Conservation (phyloP, 2,329 filamentous ascomycete species). For the Fusarium citri region DNA sequence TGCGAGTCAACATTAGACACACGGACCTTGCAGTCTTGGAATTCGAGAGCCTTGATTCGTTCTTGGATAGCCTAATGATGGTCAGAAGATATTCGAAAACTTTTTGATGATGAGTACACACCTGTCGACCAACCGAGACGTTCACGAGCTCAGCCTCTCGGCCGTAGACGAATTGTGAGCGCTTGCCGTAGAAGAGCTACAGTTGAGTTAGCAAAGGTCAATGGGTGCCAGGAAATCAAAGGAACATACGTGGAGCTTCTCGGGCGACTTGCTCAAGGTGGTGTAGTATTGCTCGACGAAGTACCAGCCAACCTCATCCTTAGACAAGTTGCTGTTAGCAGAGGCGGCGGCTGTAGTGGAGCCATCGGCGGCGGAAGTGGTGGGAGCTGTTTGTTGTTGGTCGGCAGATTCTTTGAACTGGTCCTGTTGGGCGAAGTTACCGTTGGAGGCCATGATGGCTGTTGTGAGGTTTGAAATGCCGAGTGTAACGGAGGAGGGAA, state of each 20-base stretch:
- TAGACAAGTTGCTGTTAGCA: slow-evolving; percentile 67
- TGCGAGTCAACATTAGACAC: slow-evolving; percentile 98
- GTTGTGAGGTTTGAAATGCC: slow-evolving; percentile 27
- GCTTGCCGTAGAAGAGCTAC: slow-evolving; percentile 94
- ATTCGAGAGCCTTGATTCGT: slow-evolving; percentile 91
- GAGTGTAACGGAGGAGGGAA: slow-evolving; percentile 30
- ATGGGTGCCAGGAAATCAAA: not conserved
- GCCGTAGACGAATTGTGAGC: slow-evolving; percentile 93
- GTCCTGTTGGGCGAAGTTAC: slow-evolving; percentile 61
- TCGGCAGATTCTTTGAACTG: slow-evolving; percentile 55
- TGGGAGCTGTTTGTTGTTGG: slow-evolving; percentile 53
- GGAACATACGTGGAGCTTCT: slow-evolving; percentile 82
- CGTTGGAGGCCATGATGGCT: slow-evolving; percentile 67
- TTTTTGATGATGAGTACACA: slow-evolving; percentile 52
- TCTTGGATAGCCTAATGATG: slow-evolving; percentile 84
- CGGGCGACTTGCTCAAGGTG: slow-evolving; percentile 91
- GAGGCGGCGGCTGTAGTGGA: slow-evolving; percentile 47
- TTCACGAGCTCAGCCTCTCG: slow-evolving; percentile 88
- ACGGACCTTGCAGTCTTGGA: slow-evolving; percentile 98
- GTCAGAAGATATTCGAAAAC: slow-evolving; percentile 20
- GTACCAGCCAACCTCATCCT: slow-evolving; percentile 99
- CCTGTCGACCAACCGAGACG: slow-evolving; percentile 88
- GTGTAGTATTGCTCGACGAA: slow-evolving; percentile 99
- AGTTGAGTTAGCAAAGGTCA: slow-evolving; percentile 19
- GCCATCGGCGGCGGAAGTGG: slow-evolving; percentile 48